Evolutionary conservation across 2,329 filamentous ascomycete genomes (phyloP).

Genomic region (Hypoxylon sp.): DNA sequence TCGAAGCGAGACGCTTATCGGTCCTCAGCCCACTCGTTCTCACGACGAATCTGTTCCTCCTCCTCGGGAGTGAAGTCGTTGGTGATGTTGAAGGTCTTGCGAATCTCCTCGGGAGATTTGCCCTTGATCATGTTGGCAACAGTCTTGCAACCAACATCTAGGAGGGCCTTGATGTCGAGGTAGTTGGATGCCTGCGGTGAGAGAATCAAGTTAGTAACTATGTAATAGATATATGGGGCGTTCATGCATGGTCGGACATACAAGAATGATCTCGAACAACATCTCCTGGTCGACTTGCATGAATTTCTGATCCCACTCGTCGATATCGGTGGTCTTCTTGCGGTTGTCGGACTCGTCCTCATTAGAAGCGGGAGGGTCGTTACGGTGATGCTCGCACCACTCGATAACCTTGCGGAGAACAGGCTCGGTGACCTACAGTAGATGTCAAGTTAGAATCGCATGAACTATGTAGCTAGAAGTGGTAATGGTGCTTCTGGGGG

Average conservation of each 20-base stretch:
- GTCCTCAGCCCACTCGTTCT: conserved; percentile 94
- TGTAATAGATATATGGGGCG: neutral
- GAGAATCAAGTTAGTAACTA: conserved; percentile 45
- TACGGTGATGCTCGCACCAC: conserved; percentile 96
- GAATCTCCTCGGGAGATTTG: conserved; percentile 98
- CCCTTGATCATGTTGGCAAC: conserved; percentile 99
- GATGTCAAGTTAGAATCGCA: conserved; percentile 24
- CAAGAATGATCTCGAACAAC: conserved; percentile 98
- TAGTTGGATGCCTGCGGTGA: conserved; percentile 89
- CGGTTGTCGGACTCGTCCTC: conserved; percentile 94
- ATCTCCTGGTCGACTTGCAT: conserved; percentile 99
- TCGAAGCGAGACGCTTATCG: conserved; percentile 61
- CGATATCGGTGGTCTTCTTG: conserved; percentile 99
- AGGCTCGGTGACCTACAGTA: conserved; percentile 82
- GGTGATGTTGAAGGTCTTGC: conserved; percentile 99
- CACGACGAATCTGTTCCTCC: conserved; percentile 94
- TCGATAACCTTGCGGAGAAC: conserved; percentile 97
- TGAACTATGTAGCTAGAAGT: neutral
- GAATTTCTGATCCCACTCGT: conserved; percentile 99
- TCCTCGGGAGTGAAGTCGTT: conserved; percentile 99
- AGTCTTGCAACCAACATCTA: conserved; percentile 99
- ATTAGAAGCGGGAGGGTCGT: conserved; percentile 82
- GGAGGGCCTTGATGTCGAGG: conserved; percentile 96
- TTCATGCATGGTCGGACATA: conserved; percentile 61
- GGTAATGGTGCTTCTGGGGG: conserved; percentile 12